Conservation (phyloP, 2,329 filamentous ascomycete genomes). For the Stylonectria norvegica region DNA sequence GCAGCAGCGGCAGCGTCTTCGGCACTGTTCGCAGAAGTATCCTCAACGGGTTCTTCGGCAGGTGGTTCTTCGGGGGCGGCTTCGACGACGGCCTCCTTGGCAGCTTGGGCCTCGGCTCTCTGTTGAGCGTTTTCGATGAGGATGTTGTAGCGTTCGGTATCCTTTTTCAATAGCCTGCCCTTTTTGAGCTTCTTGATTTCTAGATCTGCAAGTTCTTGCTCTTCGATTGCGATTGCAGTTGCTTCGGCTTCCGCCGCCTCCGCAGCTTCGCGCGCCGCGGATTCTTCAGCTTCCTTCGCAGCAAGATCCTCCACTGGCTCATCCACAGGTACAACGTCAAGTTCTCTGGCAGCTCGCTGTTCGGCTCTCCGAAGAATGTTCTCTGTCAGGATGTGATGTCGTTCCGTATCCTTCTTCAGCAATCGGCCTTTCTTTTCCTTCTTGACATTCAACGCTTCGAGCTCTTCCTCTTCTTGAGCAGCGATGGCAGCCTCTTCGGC, state of each 20-base stretch:
- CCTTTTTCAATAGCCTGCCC: slow-evolving; percentile 15
- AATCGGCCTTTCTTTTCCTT: slow-evolving; percentile 31
- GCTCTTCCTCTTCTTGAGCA: slow-evolving; percentile 19
- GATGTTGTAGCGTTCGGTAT: slow-evolving; percentile 27
- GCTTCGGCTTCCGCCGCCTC: slow-evolving; percentile 25
- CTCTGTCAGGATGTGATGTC: slow-evolving; percentile 8
- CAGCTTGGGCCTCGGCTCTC: slow-evolving; percentile 11
- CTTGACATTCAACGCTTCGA: slow-evolving; percentile 23
- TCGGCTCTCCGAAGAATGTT: slow-evolving; percentile 7
- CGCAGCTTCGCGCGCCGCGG: slow-evolving; percentile 21
- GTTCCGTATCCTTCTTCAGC: slow-evolving; percentile 7
- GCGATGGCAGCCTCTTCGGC: slow-evolving; percentile 10
- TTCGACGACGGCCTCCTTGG: slow-evolving; percentile 8
- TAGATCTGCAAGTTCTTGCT: slow-evolving; percentile 15
- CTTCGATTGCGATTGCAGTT: slow-evolving; percentile 18
- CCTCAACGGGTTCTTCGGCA: slow-evolving; percentile 11
- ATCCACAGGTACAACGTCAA: slow-evolving; percentile 6
- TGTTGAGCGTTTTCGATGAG: slow-evolving; percentile 18
- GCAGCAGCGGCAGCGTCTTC: slow-evolving; percentile 4
- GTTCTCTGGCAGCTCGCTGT: slow-evolving; percentile 5
- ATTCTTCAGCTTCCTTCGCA: slow-evolving; percentile 27
- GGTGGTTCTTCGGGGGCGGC: slow-evolving; percentile 1
- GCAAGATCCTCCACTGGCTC: slow-evolving; percentile 27
- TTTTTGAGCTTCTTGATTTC: slow-evolving; percentile 22
- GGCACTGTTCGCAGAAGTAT: slow-evolving; percentile 5